phyloP scores from a whole-genome alignment of 1,284 basidiomycete species.

The Termitomyces sp. region DNA sequence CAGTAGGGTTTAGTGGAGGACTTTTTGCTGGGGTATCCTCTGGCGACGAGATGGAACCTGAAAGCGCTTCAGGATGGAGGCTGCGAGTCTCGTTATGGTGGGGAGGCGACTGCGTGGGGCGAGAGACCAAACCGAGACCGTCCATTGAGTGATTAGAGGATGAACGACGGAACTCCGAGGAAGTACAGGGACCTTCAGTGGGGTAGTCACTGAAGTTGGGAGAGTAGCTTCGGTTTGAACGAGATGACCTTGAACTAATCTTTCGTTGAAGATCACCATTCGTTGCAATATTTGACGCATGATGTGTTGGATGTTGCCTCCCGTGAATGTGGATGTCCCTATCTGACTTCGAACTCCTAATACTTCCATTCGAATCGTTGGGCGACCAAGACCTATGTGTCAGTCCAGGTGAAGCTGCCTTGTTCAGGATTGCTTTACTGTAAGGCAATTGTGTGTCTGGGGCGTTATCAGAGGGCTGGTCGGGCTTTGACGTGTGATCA shows the following conservation, averaged over 20 bases:
- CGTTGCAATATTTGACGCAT: neutral
- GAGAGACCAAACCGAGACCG: neutral
- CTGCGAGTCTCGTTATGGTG: neutral
- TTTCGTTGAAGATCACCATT: neutral
- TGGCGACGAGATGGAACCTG: neutral
- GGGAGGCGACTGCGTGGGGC: neutral
- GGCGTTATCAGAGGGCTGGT: neutral
- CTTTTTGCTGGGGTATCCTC: neutral
- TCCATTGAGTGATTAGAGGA: conserved; percentile 18
- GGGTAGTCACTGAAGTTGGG: conserved; percentile 32
- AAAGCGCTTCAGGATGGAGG: neutral
- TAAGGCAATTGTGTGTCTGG: neutral
- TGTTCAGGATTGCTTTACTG: neutral
- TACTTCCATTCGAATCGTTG: neutral
- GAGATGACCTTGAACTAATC: neutral
- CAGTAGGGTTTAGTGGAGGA: conserved; percentile 38
- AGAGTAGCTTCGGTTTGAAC: conserved; percentile 12
- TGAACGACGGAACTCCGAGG: conserved; percentile 15
- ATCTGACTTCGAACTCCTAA: conserved; percentile 9
- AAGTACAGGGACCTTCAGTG: conserved; percentile 20
- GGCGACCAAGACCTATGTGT: neutral
- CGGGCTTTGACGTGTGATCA: conserved; percentile 14
- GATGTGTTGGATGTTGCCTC: neutral
- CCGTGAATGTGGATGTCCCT: conserved; percentile 1
- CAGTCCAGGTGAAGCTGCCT: neutral